phyloP scores from a whole-genome alignment of 176 grass and related monocot species.

The Raddia distichophylla region DNA sequence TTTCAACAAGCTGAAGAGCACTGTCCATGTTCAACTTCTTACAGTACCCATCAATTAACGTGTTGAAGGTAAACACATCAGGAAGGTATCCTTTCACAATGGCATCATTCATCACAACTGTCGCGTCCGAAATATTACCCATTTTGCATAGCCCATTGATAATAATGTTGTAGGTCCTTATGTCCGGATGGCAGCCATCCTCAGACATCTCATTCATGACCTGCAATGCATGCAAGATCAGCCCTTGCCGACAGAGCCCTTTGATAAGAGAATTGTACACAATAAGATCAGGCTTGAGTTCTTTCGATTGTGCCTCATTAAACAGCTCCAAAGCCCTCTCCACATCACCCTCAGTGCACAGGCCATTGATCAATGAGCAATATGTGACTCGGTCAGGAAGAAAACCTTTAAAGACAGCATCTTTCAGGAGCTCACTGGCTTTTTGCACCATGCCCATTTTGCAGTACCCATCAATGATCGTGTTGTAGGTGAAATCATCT shows the following conservation, averaged over 20 bases:
- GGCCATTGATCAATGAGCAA: slow-evolving; percentile 86
- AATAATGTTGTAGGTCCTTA: slow-evolving; percentile 90
- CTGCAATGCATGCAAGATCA: slow-evolving; percentile 88
- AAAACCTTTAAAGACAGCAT: slow-evolving; percentile 91
- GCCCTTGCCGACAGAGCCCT: slow-evolving; percentile 76
- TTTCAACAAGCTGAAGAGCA: slow-evolving; percentile 83
- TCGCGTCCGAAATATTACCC: slow-evolving; percentile 88
- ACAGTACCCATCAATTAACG: slow-evolving; percentile 90
- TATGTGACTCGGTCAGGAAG: slow-evolving; percentile 85
- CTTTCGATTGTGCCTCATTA: slow-evolving; percentile 69
- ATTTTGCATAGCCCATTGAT: slow-evolving; percentile 96
- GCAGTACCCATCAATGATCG: slow-evolving; percentile 86
- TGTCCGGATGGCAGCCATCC: slow-evolving; percentile 71
- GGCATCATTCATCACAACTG: slow-evolving; percentile 82
- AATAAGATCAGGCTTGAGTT: slow-evolving; percentile 54
- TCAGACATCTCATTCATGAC: slow-evolving; percentile 82
- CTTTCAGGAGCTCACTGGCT: slow-evolving; percentile 79
- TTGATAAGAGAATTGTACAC: slow-evolving; percentile 93
- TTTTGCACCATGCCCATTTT: slow-evolving; percentile 74
- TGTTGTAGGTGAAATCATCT: slow-evolving; percentile 98
- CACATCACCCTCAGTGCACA: slow-evolving; percentile 78
- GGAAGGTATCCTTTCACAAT: slow-evolving; percentile 79
- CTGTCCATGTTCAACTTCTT: slow-evolving; percentile 71
- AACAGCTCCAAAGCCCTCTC: slow-evolving; percentile 82
- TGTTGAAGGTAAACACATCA: slow-evolving; percentile 92